phyloP scores from a whole-genome alignment of 306 rosid species.

The Cicer bijugum region DNA sequence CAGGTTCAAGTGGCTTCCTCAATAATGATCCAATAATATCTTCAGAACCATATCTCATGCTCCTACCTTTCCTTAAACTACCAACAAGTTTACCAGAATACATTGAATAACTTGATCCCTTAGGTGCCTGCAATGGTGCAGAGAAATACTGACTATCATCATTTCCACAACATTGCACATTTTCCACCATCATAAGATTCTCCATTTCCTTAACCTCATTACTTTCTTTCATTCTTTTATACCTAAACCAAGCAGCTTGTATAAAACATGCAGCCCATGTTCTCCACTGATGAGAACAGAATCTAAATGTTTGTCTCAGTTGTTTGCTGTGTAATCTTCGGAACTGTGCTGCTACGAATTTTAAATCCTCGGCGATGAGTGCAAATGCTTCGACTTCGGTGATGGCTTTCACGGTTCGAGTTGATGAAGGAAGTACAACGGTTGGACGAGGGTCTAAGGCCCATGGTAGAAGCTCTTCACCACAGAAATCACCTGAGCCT shows the following conservation, averaged over 20 bases:
- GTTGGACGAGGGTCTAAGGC: constrained; percentile 59
- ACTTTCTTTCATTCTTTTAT: constrained; percentile 51
- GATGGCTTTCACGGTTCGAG: constrained; percentile 58
- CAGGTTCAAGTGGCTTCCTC: constrained; percentile 65
- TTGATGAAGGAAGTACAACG: constrained; percentile 55
- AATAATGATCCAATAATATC: constrained; percentile 49
- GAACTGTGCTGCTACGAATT: constrained; percentile 61
- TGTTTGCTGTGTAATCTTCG: constrained; percentile 62
- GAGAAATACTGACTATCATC: constrained; percentile 47
- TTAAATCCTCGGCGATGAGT: constrained; percentile 58
- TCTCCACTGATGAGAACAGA: constrained; percentile 60
- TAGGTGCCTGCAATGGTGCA: constrained; percentile 47
- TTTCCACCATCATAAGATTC: constrained; percentile 1
- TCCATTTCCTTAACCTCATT: constrained; percentile 52
- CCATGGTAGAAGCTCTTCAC: constrained; percentile 68
- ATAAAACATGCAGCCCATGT: constrained; percentile 70
- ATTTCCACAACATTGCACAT: constrained; percentile 25
- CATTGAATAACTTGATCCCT: constrained; percentile 20
- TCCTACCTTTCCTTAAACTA: constrained; percentile 53
- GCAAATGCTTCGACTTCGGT: constrained; percentile 72
- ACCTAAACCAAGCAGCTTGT: constrained; percentile 71
- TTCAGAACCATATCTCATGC: constrained; percentile 50
- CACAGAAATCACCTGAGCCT: constrained; percentile 70
- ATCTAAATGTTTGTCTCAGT: constrained; percentile 56
- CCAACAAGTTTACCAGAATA: constrained; percentile 45